These are phyloP conservation scores for Saksenaea oblongispora DNA, from an alignment of 371 early-diverging fungal species.

Conservation along the genomic window DNA sequence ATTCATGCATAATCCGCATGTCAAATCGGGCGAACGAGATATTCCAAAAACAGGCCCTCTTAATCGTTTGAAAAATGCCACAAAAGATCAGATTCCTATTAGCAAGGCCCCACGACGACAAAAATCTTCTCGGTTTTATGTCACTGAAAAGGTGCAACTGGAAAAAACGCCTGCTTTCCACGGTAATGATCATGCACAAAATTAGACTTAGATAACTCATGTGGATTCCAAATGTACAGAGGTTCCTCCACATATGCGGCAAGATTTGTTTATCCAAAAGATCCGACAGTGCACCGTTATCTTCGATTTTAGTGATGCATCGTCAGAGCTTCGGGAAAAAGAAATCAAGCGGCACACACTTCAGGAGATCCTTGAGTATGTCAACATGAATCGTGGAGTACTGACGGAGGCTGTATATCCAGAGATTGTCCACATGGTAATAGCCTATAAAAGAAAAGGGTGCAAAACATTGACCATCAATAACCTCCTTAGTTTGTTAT, in stretches of 20 bases:
- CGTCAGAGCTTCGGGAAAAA: constrained; percentile 87
- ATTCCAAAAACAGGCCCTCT: constrained; percentile 77
- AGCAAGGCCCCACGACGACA: constrained; percentile 84
- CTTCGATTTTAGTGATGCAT: constrained; percentile 92
- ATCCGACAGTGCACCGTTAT: constrained; percentile 88
- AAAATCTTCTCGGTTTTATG: constrained; percentile 85
- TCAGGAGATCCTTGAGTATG: constrained; percentile 90
- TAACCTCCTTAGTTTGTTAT: constrained; percentile 67
- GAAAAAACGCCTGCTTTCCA: constrained; percentile 77
- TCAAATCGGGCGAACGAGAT: constrained; percentile 32
- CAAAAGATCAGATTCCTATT: constrained; percentile 81
- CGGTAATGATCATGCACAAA: constrained; percentile 52
- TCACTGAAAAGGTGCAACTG: constrained; percentile 78
- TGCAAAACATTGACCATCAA: neutral
- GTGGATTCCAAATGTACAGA: constrained; percentile 47
- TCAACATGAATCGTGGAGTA: constrained; percentile 82
- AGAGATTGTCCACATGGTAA: constrained; percentile 90
- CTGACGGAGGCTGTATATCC: constrained; percentile 89
- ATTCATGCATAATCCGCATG: constrained; percentile 24
- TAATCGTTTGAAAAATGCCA: constrained; percentile 76
- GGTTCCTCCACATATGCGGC: constrained; percentile 71
- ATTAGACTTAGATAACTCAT: neutral
- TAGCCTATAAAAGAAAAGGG: constrained; percentile 6
- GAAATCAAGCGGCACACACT: constrained; percentile 93
- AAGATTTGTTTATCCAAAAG: constrained; percentile 86